These are phyloP conservation scores for Coleophoma eucalyptorum DNA, from an alignment of 2,329 filamentous ascomycete species.

Conservation along the genomic window DNA sequence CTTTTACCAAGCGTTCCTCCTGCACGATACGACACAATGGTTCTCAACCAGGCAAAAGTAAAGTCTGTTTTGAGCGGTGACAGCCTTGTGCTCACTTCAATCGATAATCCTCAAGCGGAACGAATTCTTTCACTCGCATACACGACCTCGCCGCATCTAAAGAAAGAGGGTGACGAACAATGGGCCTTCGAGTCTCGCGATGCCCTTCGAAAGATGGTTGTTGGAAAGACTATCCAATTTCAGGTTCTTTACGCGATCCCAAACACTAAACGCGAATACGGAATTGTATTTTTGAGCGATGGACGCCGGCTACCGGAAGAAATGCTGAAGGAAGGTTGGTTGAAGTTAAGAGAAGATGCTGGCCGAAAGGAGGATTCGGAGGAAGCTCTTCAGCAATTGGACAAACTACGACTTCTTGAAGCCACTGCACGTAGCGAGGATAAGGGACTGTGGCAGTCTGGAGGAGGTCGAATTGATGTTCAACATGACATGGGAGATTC, in stretches of 20 bases:
- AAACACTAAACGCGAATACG: constrained; percentile 83
- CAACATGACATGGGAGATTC: constrained; percentile 78
- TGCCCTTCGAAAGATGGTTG: constrained; percentile 76
- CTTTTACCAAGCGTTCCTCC: constrained; percentile 22
- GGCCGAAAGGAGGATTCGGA: constrained; percentile 87
- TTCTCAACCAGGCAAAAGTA: constrained; percentile 60
- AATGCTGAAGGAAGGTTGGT: constrained; percentile 83
- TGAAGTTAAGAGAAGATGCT: constrained; percentile 91
- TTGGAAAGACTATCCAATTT: constrained; percentile 87
- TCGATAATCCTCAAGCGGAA: constrained; percentile 78
- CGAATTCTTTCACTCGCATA: constrained; percentile 87
- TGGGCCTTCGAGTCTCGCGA: constrained; percentile 95
- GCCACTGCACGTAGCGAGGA: constrained; percentile 71
- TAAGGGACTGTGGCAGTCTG: constrained; percentile 77
- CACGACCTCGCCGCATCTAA: constrained; percentile 82
- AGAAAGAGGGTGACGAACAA: constrained; percentile 85
- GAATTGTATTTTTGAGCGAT: constrained; percentile 71
- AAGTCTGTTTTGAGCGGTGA: constrained; percentile 95
- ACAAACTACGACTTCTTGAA: constrained; percentile 75
- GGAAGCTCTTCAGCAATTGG: constrained; percentile 66
- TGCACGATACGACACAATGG: constrained; percentile 24
- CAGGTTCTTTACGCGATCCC: constrained; percentile 84
- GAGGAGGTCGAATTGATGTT: constrained; percentile 65
- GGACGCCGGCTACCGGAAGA: constrained; percentile 77
- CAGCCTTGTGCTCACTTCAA: constrained; percentile 78